Percentiles rank a stretch among this genome's conserved stretches.
Evolutionary conservation across 805 yeast genomes (phyloP).

Genomic region (Torulaspora maleeae): DNA sequence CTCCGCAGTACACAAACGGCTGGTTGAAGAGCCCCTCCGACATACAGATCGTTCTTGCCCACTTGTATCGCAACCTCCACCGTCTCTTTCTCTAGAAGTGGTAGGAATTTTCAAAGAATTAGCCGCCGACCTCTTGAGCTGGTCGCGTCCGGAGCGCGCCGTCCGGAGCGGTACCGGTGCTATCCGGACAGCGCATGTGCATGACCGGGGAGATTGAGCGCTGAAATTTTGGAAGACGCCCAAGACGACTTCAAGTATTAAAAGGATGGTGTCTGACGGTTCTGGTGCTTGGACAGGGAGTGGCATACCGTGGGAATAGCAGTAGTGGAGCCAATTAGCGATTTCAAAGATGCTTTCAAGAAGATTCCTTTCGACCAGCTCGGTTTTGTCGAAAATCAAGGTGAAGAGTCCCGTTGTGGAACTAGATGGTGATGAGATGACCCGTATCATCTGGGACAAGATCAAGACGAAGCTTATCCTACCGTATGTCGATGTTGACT

Average conservation of each 20-base stretch:
- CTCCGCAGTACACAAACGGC: conserved; percentile 34
- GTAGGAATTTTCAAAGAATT: neutral
- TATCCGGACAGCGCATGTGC: neutral
- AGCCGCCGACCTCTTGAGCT: conserved; percentile 11
- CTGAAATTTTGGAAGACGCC: neutral
- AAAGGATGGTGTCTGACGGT: neutral
- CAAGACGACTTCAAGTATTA: no score
- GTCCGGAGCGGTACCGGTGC: neutral
- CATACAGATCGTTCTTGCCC: conserved; percentile 4
- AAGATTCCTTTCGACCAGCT: conserved; percentile 28
- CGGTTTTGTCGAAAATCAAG: conserved; percentile 49
- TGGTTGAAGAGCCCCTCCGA: conserved; percentile 24
- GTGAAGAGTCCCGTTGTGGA: conserved; percentile 74
- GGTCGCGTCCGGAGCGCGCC: neutral
- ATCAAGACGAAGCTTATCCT: conserved; percentile 62
- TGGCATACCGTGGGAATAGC: no score
- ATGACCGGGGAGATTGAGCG: neutral
- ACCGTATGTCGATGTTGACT: conserved; percentile 68
- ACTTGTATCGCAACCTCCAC: neutral
- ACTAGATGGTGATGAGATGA: conserved; percentile 83
- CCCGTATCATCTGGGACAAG: conserved; percentile 75
- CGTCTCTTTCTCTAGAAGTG: neutral
- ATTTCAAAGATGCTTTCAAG: conserved; percentile 18
- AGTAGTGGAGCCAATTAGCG: neutral
- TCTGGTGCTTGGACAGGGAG: neutral